Evolutionary conservation across 306 rosid species (phyloP).

Genomic region (Senna siamea): DNA sequence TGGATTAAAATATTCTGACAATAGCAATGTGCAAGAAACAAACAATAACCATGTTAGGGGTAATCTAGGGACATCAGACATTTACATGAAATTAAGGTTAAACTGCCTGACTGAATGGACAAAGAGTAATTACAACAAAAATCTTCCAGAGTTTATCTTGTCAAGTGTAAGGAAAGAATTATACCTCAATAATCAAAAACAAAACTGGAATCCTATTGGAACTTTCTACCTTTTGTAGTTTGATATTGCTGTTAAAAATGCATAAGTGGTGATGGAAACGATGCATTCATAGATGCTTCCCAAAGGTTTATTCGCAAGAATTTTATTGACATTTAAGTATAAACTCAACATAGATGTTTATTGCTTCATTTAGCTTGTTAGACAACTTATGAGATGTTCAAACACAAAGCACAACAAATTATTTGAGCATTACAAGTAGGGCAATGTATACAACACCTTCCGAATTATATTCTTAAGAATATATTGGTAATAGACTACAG

Average conservation of each 20-base stretch:
- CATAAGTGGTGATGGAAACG: background rate
- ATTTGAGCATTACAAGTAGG: constrained; percentile 5
- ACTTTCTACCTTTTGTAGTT: background rate
- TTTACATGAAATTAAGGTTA: background rate
- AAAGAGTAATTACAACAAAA: background rate
- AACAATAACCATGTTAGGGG: background rate
- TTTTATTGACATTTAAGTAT: background rate
- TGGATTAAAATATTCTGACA: background rate
- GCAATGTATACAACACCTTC: constrained; percentile 15
- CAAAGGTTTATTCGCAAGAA: background rate
- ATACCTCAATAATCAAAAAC: background rate
- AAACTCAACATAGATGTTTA: background rate
- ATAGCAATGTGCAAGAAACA: background rate
- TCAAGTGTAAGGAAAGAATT: background rate
- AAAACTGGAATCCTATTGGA: background rate
- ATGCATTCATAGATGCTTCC: background rate
- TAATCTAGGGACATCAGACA: background rate
- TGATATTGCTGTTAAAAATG: background rate
- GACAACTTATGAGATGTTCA: constrained; percentile 16
- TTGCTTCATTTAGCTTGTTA: background rate
- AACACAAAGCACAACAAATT: background rate
- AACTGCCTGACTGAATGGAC: background rate
- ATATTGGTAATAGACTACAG: background rate
- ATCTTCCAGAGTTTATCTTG: background rate
- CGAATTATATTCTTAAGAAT: background rate